These are phyloP conservation scores for Debaryomycetaceae sp. DNA, from an alignment of 1,139 yeast species.

Conservation along the genomic window DNA sequence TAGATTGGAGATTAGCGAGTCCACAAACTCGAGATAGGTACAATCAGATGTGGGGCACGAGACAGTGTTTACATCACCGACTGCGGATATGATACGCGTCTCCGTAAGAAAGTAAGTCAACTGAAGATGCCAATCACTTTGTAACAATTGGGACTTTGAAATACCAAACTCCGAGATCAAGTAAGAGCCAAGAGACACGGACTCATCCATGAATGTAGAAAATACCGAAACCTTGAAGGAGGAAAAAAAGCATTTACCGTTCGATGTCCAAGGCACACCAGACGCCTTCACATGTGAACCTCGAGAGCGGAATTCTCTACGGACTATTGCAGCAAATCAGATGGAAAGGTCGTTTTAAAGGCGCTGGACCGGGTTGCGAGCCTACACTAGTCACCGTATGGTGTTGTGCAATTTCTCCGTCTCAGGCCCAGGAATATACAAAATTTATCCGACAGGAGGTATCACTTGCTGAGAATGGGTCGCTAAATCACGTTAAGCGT, in stretches of 20 bases:
- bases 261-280: background rate
- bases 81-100: background rate
- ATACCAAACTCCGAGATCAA: background rate
- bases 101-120: background rate
- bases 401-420: constrained; percentile 33
- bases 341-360: constrained; percentile 8
- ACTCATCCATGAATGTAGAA: background rate
- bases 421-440: constrained; percentile 17
- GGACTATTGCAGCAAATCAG: constrained; percentile 39
- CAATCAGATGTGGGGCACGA: background rate
- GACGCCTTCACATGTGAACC: constrained; percentile 22
- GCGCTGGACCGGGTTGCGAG: constrained; percentile 13
- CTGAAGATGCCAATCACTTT: background rate
- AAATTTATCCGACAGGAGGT: constrained; percentile 16
- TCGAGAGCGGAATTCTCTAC: constrained; percentile 37
- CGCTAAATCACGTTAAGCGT: constrained; percentile 24
- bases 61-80: background rate
- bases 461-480: constrained; percentile 15
- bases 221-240: background rate
- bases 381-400: constrained; percentile 41
- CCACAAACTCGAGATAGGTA: constrained; percentile 17
- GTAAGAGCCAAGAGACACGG: background rate
- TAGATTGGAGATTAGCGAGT: constrained; percentile 11
- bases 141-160: background rate
- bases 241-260: background rate